Conservation (phyloP, 805 yeast genomes). For the Candida jianshihensis region DNA sequence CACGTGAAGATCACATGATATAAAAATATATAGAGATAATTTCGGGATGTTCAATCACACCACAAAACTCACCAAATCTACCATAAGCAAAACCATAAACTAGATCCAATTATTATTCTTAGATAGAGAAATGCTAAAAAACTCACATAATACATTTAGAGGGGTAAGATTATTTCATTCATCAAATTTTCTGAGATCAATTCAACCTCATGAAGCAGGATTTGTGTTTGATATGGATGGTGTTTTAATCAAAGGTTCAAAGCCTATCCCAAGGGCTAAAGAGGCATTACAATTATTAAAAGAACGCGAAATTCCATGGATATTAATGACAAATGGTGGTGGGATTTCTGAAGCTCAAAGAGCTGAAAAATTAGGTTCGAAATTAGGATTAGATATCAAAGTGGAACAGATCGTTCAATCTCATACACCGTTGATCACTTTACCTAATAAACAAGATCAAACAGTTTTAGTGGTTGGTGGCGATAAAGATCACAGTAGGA, state of each 20-base stretch:
- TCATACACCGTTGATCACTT: slow-evolving; percentile 75
- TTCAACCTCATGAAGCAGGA: slow-evolving; percentile 12
- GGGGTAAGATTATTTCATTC: slow-evolving; percentile 4
- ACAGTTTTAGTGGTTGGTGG: slow-evolving; percentile 86
- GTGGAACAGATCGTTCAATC: slow-evolving; percentile 66
- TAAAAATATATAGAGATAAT: no score
- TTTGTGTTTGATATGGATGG: slow-evolving; percentile 60
- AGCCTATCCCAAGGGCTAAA: slow-evolving; percentile 58
- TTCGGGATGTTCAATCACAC: no score
- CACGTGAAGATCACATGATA: no score
- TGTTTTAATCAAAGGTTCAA: slow-evolving; percentile 69
- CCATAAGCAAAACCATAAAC: no score
- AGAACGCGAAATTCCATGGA: slow-evolving; percentile 57
- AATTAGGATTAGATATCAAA: slow-evolving; percentile 28
- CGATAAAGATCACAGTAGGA: slow-evolving; percentile 56
- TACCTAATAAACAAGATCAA: slow-evolving; percentile 41
- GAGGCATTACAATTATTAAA: slow-evolving; percentile 52
- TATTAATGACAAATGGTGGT: slow-evolving; percentile 88
- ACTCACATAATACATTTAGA: neutral
- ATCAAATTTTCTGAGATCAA: neutral
- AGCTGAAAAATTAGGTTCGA: slow-evolving; percentile 41
- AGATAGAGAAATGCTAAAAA: slow-evolving; percentile 1
- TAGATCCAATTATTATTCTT: no score
- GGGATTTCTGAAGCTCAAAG: slow-evolving; percentile 66
- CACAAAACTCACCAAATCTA: no score